A percentile compares a stretch with the other conserved stretches of the same genome.
Conservation (phyloP, 2,329 filamentous ascomycete species). For the Aureobasidium sp. region DNA sequence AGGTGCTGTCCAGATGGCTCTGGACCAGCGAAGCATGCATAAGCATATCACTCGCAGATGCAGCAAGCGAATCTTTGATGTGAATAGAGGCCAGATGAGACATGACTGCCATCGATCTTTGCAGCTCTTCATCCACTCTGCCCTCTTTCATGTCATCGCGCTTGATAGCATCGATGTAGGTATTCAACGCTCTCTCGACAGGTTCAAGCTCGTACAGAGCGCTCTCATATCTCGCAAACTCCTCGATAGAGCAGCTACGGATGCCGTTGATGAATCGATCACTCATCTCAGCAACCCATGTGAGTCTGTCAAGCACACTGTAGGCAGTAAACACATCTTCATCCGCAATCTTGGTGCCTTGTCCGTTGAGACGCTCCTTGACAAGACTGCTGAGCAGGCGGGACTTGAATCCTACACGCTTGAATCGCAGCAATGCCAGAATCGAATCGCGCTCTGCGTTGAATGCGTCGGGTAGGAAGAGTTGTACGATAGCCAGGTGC, state of each 20-base stretch:
- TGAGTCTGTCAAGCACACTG: slow-evolving; percentile 75
- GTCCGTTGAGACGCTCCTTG: slow-evolving; percentile 65
- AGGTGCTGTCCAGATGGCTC: slow-evolving; percentile 71
- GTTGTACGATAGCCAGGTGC: slow-evolving; percentile 78
- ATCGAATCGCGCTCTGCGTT: slow-evolving; percentile 75
- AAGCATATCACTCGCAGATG: slow-evolving; percentile 68
- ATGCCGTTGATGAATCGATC: slow-evolving; percentile 77
- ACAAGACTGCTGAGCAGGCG: slow-evolving; percentile 68
- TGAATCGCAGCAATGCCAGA: slow-evolving; percentile 80
- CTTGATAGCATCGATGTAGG: slow-evolving; percentile 76
- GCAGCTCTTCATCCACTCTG: slow-evolving; percentile 71
- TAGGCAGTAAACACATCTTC: slow-evolving; percentile 74
- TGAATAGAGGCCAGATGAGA: slow-evolving; percentile 78
- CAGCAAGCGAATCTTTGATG: slow-evolving; percentile 59
- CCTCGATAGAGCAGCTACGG: slow-evolving; percentile 63
- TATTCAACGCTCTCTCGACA: slow-evolving; percentile 80
- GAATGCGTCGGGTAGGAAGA: slow-evolving; percentile 82
- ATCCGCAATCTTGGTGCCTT: slow-evolving; percentile 57
- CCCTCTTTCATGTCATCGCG: slow-evolving; percentile 79
- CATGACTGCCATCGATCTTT: slow-evolving; percentile 74
- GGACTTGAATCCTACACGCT: slow-evolving; percentile 80
- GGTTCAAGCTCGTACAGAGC: slow-evolving; percentile 83
- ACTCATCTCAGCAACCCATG: slow-evolving; percentile 75
- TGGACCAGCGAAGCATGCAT: slow-evolving; percentile 71
- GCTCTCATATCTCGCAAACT: slow-evolving; percentile 70